Percentiles rank a stretch among this genome's conserved stretches.
These are phyloP conservation scores for Fomes fomentarius DNA, from an alignment of 1,284 basidiomycete species.

Conservation along the genomic window DNA sequence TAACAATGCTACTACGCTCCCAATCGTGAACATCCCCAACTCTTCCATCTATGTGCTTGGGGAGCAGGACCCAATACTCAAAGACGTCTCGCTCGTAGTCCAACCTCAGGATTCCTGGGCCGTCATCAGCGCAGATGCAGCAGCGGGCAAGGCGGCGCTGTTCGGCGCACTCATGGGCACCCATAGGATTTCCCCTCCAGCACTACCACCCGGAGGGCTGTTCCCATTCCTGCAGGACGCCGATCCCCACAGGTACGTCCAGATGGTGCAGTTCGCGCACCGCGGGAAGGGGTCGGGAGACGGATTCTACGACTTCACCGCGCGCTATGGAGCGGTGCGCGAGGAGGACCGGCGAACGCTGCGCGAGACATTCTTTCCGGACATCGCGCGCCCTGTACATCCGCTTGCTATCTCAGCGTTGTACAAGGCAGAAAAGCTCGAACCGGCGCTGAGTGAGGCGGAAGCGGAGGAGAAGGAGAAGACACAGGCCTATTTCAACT, in stretches of 20 bases:
- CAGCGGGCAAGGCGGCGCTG: constrained; percentile 29
- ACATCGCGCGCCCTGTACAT: constrained; percentile 39
- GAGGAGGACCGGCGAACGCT: constrained; percentile 82
- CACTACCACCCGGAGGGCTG: constrained; percentile 64
- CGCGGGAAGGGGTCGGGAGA: constrained; percentile 57
- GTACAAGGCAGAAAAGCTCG: constrained; percentile 34
- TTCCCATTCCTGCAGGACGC: constrained; percentile 66
- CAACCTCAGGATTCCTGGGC: constrained; percentile 32
- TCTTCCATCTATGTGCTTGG: constrained; percentile 34
- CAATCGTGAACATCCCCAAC: constrained; percentile 29
- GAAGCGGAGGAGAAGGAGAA: constrained; percentile 29
- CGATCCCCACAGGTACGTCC: constrained; percentile 56
- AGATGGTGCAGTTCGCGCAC: constrained; percentile 78
- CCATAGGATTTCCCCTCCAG: constrained; percentile 63
- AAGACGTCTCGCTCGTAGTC: constrained; percentile 31
- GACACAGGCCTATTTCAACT: constrained; percentile 46
- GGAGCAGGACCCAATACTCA: constrained; percentile 27
- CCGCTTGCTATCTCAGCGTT: constrained; percentile 31
- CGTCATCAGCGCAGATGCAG: constrained; percentile 28
- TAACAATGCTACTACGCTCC: constrained; percentile 8
- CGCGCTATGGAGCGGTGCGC: constrained; percentile 84
- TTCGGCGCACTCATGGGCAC: constrained; percentile 61
- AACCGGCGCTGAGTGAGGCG: constrained; percentile 14
- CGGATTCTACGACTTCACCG: constrained; percentile 91
- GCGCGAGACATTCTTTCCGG: constrained; percentile 68